Evolutionary conservation across 1,284 basidiomycete genomes (phyloP), one percentile per base, ranked within the genome.

Genomic region (Cutaneotrichosporon sp.): DNA sequence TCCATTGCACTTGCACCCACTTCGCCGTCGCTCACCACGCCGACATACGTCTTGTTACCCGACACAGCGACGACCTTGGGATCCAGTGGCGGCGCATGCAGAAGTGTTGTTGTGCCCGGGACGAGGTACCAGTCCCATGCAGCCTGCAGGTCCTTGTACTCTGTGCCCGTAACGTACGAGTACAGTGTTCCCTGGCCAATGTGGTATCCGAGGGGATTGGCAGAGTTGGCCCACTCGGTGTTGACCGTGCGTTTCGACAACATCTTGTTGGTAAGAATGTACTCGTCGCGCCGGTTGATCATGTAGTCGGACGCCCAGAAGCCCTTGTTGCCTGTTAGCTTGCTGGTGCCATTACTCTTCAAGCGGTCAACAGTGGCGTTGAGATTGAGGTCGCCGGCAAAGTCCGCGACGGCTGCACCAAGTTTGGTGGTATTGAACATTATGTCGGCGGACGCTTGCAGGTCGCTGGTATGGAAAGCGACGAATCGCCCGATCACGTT

Each of bases 91-190:
- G 75, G 8, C 80, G 83, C 5, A 75, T 79, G 13, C 68, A 77
- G 63, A 82, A 85, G 66, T 83, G 79, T 78, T 0, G 84, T 86
- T 17, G 75, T 85, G 1, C 85, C 84, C 4, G 85, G 84, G 40
- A 86, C 81, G 14, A 85, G 73, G 61, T 84, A 80, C 84, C 84
- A 87, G 64, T 87, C 84, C 84, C 84, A 85, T 2, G 80, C 77
- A 1, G 80, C 84, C 8, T 79, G 75, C 20, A 85, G 83, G 62
- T 86, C 83, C 65, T 82, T 80, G 66, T 86, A 86, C 69, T 86
- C 84, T 53, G 80, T 74, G 2, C 85, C 85, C 23, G 76, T 69
- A 34, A 83, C 59, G 67, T 86, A 84, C 7, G 82, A 84, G 69
- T 83, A 84, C 7, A 82, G 67, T 0, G 79, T 78, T 0, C 84